Evolutionary conservation across 306 rosid species (phyloP).

Genomic region (Coriaria nepalensis): DNA sequence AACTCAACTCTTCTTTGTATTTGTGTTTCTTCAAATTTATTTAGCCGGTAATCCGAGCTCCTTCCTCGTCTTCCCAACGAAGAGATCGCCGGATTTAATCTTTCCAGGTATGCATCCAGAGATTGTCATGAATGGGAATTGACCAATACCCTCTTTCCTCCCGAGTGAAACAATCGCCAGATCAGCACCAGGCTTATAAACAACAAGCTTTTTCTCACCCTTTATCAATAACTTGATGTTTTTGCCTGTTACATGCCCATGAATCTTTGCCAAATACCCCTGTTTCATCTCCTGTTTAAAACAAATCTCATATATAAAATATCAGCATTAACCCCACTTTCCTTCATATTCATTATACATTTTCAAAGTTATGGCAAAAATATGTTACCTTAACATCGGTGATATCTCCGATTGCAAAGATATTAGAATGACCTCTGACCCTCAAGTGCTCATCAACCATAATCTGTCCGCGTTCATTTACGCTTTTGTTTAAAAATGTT

Average conservation of each 20-base stretch:
- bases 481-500: constrained; percentile 14
- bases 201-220: constrained; percentile 18
- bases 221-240: constrained; percentile 18
- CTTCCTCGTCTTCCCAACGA: constrained; percentile 67
- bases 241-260: constrained; percentile 18
- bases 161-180: constrained; percentile 28
- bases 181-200: constrained; percentile 14
- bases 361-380: no score
- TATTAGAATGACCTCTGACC: constrained; percentile 21
- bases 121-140: constrained; percentile 44
- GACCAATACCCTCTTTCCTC: constrained; percentile 36
- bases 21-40: no score
- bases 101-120: constrained; percentile 50
- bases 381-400: constrained; percentile 19
- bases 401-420: constrained; percentile 33
- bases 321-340: no score
- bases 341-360: no score
- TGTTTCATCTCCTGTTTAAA: constrained; percentile 25
- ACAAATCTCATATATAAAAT: neutral
- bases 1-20: no score
- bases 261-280: constrained; percentile 25
- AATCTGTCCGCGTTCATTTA: constrained; percentile 21
- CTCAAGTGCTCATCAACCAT: constrained; percentile 27
- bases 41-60: constrained; percentile 37
- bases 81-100: constrained; percentile 68